phyloP scores from a whole-genome alignment of 495 filamentous ascomycete species.

The Astrothelium subdiscretum region DNA sequence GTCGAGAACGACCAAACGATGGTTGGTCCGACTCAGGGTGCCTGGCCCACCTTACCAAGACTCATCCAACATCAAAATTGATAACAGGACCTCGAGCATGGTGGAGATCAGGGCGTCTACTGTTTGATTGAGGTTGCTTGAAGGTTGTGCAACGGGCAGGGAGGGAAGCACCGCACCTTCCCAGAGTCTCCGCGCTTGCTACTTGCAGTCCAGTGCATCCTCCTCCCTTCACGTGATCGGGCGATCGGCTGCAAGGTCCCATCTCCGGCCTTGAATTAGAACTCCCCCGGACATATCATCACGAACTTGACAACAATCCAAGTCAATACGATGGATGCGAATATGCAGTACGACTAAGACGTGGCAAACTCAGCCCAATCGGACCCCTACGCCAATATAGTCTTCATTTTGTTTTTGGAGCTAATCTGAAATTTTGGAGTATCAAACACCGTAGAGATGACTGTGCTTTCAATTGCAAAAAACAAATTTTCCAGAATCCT shows the following conservation, averaged over 20 bases:
- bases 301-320: not conserved
- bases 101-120: not conserved
- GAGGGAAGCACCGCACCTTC: not conserved
- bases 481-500: not conserved
- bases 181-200: not conserved
- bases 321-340: not conserved
- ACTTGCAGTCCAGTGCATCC: not conserved
- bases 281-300: too few relatives aligned
- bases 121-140: not conserved
- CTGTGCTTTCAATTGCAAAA: not conserved
- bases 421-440: not conserved
- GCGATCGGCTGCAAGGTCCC: too few relatives aligned
- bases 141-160: not conserved
- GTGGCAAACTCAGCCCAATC: not conserved
- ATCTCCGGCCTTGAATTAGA: too few relatives aligned
- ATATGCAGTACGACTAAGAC: not conserved
- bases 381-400: not conserved
- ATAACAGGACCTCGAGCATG: not conserved
- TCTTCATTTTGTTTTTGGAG: not conserved
- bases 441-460: not conserved
- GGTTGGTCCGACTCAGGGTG: not conserved
- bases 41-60: not conserved
- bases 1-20: not conserved
- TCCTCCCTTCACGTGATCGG: not conserved
- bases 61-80: too few relatives aligned